Evolutionary conservation across 371 early-diverging fungal species (phyloP).

Genomic region (Apophysomyces sp.): DNA sequence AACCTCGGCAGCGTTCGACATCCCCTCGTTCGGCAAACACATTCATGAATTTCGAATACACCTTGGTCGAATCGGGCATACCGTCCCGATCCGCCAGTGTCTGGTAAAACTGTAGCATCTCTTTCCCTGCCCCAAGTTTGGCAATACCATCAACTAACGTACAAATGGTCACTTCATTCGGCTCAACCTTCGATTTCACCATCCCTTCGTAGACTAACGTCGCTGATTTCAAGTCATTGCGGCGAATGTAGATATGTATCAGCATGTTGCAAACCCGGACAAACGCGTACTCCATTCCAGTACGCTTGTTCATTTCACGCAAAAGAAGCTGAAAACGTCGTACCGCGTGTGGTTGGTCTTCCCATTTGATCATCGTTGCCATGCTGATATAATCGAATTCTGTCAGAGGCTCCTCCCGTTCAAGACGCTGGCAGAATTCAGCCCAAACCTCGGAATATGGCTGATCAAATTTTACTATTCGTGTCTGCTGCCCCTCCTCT

Average conservation of each 20-base stretch:
- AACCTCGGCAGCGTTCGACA: slow-evolving; percentile 7
- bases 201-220: slow-evolving; percentile 31
- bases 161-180: slow-evolving; percentile 15
- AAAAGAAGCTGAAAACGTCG: slow-evolving; percentile 21
- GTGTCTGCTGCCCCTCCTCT: neutral
- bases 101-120: slow-evolving; percentile 18
- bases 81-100: slow-evolving; percentile 4
- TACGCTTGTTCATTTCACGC: slow-evolving; percentile 19
- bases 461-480: neutral
- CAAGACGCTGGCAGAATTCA: neutral
- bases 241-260: slow-evolving; percentile 23
- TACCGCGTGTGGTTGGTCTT: neutral
- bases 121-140: slow-evolving; percentile 8
- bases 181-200: slow-evolving; percentile 4
- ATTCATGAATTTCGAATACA: slow-evolving; percentile 20
- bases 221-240: slow-evolving; percentile 27
- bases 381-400: neutral
- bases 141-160: slow-evolving; percentile 31
- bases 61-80: neutral
- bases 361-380: neutral
- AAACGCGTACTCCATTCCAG: slow-evolving; percentile 11
- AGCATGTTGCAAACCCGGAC: slow-evolving; percentile 36
- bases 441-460: neutral
- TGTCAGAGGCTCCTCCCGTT: neutral
- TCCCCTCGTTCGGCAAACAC: slow-evolving; percentile 17